Evolutionary conservation across 352 stramenopile genomes (phyloP).

Genomic region (Globisporangium takayamanum): DNA sequence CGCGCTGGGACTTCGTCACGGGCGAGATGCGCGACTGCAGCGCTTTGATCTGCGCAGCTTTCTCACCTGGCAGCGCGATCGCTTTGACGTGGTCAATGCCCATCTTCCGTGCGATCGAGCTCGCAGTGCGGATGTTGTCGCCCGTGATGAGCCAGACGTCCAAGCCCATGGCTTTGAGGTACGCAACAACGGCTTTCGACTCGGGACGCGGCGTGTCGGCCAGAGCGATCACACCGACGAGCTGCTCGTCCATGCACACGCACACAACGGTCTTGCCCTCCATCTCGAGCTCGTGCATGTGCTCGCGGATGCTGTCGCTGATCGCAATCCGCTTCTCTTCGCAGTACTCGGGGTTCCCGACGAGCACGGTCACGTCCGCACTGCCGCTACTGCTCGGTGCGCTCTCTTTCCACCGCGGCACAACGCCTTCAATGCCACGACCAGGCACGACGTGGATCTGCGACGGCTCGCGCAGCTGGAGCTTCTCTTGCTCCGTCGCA

Average conservation of each 20-base stretch:
- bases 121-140: slow-evolving; percentile 91
- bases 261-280: slow-evolving; percentile 84
- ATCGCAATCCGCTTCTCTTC: slow-evolving; percentile 75
- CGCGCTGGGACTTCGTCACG: slow-evolving; percentile 61
- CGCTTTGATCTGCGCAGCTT: slow-evolving; percentile 89
- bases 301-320: slow-evolving; percentile 41
- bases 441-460: slow-evolving; percentile 74
- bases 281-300: slow-evolving; percentile 81
- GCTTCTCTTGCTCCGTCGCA: slow-evolving; percentile 69
- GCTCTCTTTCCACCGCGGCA: slow-evolving; percentile 25
- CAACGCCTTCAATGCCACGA: slow-evolving; percentile 67
- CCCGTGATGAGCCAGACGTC: slow-evolving; percentile 88
- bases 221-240: slow-evolving; percentile 71
- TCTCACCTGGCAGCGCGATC: slow-evolving; percentile 91
- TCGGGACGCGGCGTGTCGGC: slow-evolving; percentile 72
- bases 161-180: slow-evolving; percentile 74
- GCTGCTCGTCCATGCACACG: slow-evolving; percentile 58
- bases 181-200: slow-evolving; percentile 59
- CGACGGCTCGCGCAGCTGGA: slow-evolving; percentile 60
- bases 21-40: slow-evolving; percentile 67
- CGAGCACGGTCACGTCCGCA: slow-evolving; percentile 41
- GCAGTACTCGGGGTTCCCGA: slow-evolving; percentile 77
- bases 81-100: slow-evolving; percentile 85
- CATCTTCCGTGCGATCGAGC: slow-evolving; percentile 84
- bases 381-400: background rate